Evolutionary conservation across 2,329 filamentous ascomycete genomes (phyloP), one percentile per base, ranked within the genome.

Genomic region (Zymoseptoria pseudotritici): DNA sequence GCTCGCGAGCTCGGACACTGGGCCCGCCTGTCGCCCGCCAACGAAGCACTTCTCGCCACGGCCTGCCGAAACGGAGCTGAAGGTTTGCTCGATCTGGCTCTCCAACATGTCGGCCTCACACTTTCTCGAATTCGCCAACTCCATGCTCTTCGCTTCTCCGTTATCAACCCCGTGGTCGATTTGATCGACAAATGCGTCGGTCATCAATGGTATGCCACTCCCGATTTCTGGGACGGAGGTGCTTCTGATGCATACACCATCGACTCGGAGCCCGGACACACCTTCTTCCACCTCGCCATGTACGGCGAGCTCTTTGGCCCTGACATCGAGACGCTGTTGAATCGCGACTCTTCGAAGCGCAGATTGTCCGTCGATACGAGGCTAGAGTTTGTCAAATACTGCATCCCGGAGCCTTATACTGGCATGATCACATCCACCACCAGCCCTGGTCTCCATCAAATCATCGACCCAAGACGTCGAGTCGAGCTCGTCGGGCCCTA

Each of bases 131-230:
- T 76, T 52, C 70, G 73, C 5, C 56, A 62, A 42, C 57, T 72
- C 3, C 65, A 72, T 56, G 55, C 58, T 8, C 57, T 67, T 46
- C 67, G 71, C 9, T 73, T 73, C 61, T 59, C 58, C 21, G 68
- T 66, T 58, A 67, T 74, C 57, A 73, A 74, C 46, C 71, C 72
- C 1, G 63, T 72, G n/a, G 64, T 64, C 2, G 67, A 73, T 60
- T 59, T 69, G 50, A 71, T 74, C 31, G 72, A 74, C 61, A 65
- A 70, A 46, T 71, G 71, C 65, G 71, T 70, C 11, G 72, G 72
- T 0, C 2, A 13, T 2, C 71, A 73, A 58, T 74, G 71, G 71
- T 66, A 66, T 26, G 20, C 24, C 1, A 63, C 62, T 0, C 53
- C 58, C 5, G 31, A 69, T 31, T 74, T 74, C 61, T 74, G 71